Evolutionary conservation across 2,329 filamentous ascomycete species (phyloP).

Genomic region (Arthrobotrys megalospora): DNA sequence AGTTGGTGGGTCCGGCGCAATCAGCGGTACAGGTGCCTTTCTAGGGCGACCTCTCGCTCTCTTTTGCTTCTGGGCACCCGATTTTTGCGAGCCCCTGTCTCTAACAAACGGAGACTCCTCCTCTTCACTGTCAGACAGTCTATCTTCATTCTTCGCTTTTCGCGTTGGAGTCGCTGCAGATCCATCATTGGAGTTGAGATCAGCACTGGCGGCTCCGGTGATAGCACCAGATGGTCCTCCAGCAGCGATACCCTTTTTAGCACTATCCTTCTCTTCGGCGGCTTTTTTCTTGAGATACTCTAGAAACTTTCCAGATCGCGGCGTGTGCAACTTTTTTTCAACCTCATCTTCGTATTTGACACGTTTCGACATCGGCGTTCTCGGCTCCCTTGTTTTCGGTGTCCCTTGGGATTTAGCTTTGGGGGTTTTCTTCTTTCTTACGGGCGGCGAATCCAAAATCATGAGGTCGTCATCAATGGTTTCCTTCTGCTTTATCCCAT

Average conservation of each 20-base stretch:
- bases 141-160: conserved; percentile 31
- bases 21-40: conserved; percentile 33
- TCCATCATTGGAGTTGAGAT: neutral
- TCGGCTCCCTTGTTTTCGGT: conserved; percentile 31
- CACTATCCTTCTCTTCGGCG: conserved; percentile 14
- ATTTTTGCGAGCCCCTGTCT: conserved; percentile 20
- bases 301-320: conserved; percentile 49
- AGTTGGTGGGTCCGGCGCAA: conserved; percentile 21
- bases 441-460: conserved; percentile 17
- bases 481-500: conserved; percentile 1
- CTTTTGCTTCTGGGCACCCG: conserved; percentile 31
- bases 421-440: conserved; percentile 27
- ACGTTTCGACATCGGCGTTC: conserved; percentile 34
- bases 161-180: neutral
- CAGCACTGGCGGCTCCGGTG: neutral
- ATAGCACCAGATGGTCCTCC: neutral
- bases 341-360: conserved; percentile 32
- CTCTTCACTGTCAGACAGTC: conserved; percentile 50
- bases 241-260: conserved; percentile 14
- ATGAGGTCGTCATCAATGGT: conserved; percentile 15
- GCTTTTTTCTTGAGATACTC: conserved; percentile 41
- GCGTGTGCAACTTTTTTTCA: conserved; percentile 51
- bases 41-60: conserved; percentile 25
- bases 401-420: conserved; percentile 27
- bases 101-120: conserved; percentile 16